Base-by-base conservation (phyloP, 805 yeast species). In the Hyphopichia homilentoma region DNA sequence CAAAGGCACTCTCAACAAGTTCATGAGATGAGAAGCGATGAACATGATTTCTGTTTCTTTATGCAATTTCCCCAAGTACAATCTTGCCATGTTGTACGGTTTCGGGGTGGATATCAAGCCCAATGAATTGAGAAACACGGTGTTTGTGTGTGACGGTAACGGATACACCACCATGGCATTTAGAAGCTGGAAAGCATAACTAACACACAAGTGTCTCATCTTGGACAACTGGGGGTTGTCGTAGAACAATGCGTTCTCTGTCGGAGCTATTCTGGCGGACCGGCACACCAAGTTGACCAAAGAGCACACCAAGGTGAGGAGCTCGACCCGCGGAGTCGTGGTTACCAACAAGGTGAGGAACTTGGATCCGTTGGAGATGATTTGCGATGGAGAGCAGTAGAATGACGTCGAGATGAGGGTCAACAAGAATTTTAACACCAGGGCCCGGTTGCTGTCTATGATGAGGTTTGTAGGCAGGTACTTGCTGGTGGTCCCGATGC, bases 361-460 rank as follows among this genome's bases (percentile, higher is more conserved):
- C 30, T 75, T 67, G 21, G 86, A 77, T 0, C 90, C 95, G 4
- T 47, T 43, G 0, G 63, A 40, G 0, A 75, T 70, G 4, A 77
- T 48, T 9, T 51, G 47, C 5, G 66, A 45, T 1, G 75, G 66
- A 2, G 59, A 35, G 4, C 48, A 52, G 50, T 84, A 88, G 29
- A 88, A 50, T 11, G 79, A 68, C 29, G 70, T 72, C 2, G 95
- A 81, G 15, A 75, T 64, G 5, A 89, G 56, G 0, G 80, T 65
- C 6, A 84, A 46, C 7, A 90, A 34, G 6, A 87, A 59, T 29
- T 81, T 63, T 23, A 90, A 44, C 2, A 84, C 60, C 47, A 84
- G 94, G 4, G 79, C 58, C 45, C 95, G 71, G 49, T 84, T 78
- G 16, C 77, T 52, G 43, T 84, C 89, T 25, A 76, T 48, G 3